Base-by-base conservation (phyloP, 345 rosid species). In the Melaleuca alternifolia region DNA sequence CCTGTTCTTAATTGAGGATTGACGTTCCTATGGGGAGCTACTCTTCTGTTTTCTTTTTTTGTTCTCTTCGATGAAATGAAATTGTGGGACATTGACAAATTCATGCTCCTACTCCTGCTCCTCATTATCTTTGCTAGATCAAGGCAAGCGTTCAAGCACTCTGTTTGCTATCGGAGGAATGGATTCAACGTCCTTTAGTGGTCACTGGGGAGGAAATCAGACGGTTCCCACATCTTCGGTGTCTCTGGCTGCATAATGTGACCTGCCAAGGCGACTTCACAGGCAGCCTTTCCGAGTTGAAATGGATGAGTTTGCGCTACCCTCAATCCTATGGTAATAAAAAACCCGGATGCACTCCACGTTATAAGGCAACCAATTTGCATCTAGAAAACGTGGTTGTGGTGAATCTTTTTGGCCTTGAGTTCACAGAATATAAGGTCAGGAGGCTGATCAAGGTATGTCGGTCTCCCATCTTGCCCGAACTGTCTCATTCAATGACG, bases 401-500 rank as follows among this genome's bases (percentile, higher is more conserved):
- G 76, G 13, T 28, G 21, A 0, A 0, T 0, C 14, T 4, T 62
- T 0, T 0, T 1, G 2, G 5, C 41, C 3, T 1, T 13, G 5
- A 0, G 20, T 61, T 37, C 20, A 61, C 10, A 28, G 5, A 62
- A 62, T 20, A 62, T 62, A 20, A 2, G 41, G 1, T 28, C 21
- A 28, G 1, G 10, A 28, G 75, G 20, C 75, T n/a, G 11, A 11
- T 61, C 37, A n/a, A 61, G 71, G 71, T 61, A 61, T 61, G 71
- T 1, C 13, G n/a, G 71, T 12, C 6, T 61, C 71, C 37, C 41
- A 41, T 18, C 18, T n/a, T 3, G 6, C 18, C 28, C 71, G 6
- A 13, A 61, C 28, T n/a, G n/a, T n/a, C 71, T 61, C 2, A 6
- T 61, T 28, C 75, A 14, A 13, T 28, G 13, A 28, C 28, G 75